Base-by-base conservation (phyloP, 768 basidiomycete species). In the Dacryopinax primogenitus region DNA sequence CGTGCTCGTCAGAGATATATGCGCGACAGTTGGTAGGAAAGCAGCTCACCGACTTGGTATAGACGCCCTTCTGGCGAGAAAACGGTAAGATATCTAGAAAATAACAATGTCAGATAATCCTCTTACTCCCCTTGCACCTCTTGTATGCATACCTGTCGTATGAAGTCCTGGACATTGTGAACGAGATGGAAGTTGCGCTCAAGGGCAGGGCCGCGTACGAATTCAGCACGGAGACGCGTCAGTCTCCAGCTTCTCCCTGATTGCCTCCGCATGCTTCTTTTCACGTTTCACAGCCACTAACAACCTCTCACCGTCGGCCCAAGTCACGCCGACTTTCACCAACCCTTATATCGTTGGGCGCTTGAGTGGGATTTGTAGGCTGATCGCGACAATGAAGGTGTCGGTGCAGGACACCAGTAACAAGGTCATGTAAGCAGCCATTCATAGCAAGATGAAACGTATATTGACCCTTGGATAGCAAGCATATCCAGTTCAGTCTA, bases 31-130 rank as follows among this genome's bases (percentile, higher is more conserved):
- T 28, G 39, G 21, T 37, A 33, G 23, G 30, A 18, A 44, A 28
- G n/a, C 18, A 79, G n/a, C 88, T 71, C 71, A 90, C 92, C 96
- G 74, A 98, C 95, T 93, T 99, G 96, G 74, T 98, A 99, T 66
- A 99, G 78, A 65, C 95, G 85, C 39, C 96, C 96, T 78, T 99
- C 92, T 1, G 93, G 93, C 1, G 92, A 96, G 80, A 96, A 96
- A 69, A 97, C 90, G 30, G 95, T 97, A 47, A 98, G 85, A 77
- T 91, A 97, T 81, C 26, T 16, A n/a, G 18, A 58, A 15, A 44
- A 18, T 4, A 7, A 44, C 3, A 44, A 15, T 44, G 18, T 44
- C 41, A 44, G 41, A 18, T 44, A 15, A 44, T 23, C 41, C 6
- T 44, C 41, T 18, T 44, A 23, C 18, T 18, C 23, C 23, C 41